Base-by-base conservation (phyloP, 306 rosid species). In the Betula pendula region DNA sequence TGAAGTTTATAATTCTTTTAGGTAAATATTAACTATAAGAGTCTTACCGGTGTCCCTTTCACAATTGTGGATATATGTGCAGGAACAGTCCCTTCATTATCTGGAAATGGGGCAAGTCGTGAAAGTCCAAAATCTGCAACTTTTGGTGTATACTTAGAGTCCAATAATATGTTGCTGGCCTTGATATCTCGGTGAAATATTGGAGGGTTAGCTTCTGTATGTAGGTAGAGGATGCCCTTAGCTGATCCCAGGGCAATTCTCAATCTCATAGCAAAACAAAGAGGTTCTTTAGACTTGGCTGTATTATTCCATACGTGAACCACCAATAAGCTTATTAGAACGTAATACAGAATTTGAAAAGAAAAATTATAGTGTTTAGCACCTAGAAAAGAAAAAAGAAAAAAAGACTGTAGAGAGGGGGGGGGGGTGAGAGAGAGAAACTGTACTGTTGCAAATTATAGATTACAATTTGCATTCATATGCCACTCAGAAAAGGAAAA, bases 61-160 rank as follows among this genome's bases (percentile, higher is more conserved):
- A 96, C 99, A 20, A 93, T 91, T 1, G 98, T 93, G 33, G 97
- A 96, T 71, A 96, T 88, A 77, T 92, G 98, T 66, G 67, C 89
- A 78, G 99, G 99, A 74, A 82, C 75, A 58, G 52, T 50, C 47
- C 99, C 99, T 76, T 96, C 96, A 17, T 82, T 44, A 82, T 93
- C 89, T 31, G 98, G 92, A 81, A 88, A 86, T 4, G 99, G 99
- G 16, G 99, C 99, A 65, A 95, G 97, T 52, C 97, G 90, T 0
- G 99, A 95, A 73, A 95, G 97, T 84, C 99, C 99, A 72, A 95
- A 95, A 88, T 95, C 99, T 70, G 99, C 96, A 81, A 95, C 99
- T 85, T 95, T 95, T 11, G 97, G 92, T 0, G 63, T 52, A 4
- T 85, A 77, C 77, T 87, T 95, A 1, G 91, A 75, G 81, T 92